Evolutionary conservation across 176 grass and related monocot species (phyloP).

Genomic region (Rhynchospora breviuscula): DNA sequence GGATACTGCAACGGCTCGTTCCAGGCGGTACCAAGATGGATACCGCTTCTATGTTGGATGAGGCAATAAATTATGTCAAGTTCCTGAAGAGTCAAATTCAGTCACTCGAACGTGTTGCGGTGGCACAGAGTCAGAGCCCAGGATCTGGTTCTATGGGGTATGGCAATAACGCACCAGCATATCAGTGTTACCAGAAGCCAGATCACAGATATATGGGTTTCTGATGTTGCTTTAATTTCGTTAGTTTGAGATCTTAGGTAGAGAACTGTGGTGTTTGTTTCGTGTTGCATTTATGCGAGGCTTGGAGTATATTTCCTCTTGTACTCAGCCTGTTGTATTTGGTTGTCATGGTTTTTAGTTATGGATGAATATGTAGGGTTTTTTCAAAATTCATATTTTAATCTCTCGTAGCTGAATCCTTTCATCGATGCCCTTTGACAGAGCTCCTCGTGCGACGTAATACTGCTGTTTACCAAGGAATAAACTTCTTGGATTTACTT

Average conservation of each 20-base stretch:
- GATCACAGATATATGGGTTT: slow-evolving; percentile 17
- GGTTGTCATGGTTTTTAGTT: slow-evolving; percentile 6
- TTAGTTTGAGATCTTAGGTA: slow-evolving; percentile 4
- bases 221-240: slow-evolving; percentile 11
- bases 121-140: slow-evolving; percentile 23
- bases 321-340: slow-evolving; percentile 20
- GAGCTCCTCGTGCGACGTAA: background rate
- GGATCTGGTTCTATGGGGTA: slow-evolving; percentile 8
- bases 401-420: background rate
- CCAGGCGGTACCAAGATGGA: slow-evolving; percentile 98
- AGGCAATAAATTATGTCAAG: slow-evolving; percentile 97
- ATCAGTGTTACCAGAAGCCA: slow-evolving; percentile 10
- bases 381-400: background rate
- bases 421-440: background rate
- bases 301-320: slow-evolving; percentile 17
- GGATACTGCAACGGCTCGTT: slow-evolving; percentile 81
- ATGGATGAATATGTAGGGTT: slow-evolving; percentile 17
- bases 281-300: slow-evolving; percentile 3
- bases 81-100: slow-evolving; percentile 94
- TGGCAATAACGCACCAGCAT: background rate
- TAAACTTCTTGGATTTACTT: background rate
- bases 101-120: slow-evolving; percentile 61
- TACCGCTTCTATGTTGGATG: slow-evolving; percentile 94
- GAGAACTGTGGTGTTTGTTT: background rate
- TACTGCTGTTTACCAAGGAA: background rate